These are phyloP conservation scores for Cyclotella cryptica DNA, from an alignment of 108 stramenopile genomes.

Conservation along the genomic window DNA sequence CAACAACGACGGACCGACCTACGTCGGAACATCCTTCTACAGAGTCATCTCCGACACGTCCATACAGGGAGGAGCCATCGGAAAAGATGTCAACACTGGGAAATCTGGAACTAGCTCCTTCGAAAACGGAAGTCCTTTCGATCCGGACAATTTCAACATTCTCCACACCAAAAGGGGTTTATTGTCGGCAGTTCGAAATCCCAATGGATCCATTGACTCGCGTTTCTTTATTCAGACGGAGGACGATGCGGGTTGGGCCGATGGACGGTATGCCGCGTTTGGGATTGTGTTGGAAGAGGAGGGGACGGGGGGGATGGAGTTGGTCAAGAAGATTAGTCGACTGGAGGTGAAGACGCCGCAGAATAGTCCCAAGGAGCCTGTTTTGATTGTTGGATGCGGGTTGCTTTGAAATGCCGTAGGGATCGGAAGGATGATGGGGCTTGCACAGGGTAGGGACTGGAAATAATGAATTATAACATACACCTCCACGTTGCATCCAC, in stretches of 20 bases:
- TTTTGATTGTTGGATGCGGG: constrained; percentile 60
- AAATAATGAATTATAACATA: too few relatives aligned
- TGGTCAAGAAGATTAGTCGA: constrained; percentile 61
- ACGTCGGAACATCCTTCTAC: constrained; percentile 72
- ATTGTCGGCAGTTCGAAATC: constrained; percentile 55
- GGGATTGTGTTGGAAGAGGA: constrained; percentile 67
- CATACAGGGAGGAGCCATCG: constrained; percentile 80
- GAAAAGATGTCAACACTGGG: constrained; percentile 43
- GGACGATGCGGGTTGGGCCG: constrained; percentile 80
- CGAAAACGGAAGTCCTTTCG: constrained; percentile 56
- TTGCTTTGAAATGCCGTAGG: neutral
- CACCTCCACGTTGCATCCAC: too few relatives aligned
- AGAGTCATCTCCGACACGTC: constrained; percentile 59
- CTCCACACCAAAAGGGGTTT: constrained; percentile 68
- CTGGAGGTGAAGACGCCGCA: constrained; percentile 69
- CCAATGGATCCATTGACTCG: constrained; percentile 63
- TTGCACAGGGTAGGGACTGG: too few relatives aligned
- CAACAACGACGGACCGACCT: constrained; percentile 40
- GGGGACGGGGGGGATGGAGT: constrained; percentile 46
- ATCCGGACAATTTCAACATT: constrained; percentile 70
- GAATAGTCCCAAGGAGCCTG: constrained; percentile 61
- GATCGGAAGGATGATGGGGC: too few relatives aligned
- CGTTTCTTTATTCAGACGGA: constrained; percentile 70
- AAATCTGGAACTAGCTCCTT: constrained; percentile 51
- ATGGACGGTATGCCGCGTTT: constrained; percentile 78